Base-by-base conservation (phyloP, 2,329 filamentous ascomycete species). In the Kalaharituber pfeilii region DNA sequence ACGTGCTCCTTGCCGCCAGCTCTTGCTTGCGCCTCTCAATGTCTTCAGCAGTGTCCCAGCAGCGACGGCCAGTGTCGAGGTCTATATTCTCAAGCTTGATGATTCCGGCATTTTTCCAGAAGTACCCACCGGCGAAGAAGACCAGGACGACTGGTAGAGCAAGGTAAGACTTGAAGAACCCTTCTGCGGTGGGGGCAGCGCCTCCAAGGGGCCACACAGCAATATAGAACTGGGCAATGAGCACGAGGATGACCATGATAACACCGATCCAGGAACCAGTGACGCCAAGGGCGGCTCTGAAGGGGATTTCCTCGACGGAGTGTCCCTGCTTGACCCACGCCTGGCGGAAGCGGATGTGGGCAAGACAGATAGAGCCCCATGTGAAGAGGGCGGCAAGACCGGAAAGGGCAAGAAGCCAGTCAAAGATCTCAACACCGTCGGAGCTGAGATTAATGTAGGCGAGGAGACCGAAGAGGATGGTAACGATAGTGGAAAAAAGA, bases 201-300 rank as follows among this genome's bases (percentile, higher is more conserved):
- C 59, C 60, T 24, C 72, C 76, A 49, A 89, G 75, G 3, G 88
- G 87, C 66, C 81, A 87, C 3, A 84, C 80, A 26, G 84, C 86
- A 50, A 84, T 81, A 84, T 86, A 95, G 71, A 94, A 89, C 67
- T 95, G 87, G 1, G 85, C 85, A 47, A 83, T 66, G 27, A 95
- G 74, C 26, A 94, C 80, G 33, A 89, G 69, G 20, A 75, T 55
- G 69, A 94, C 94, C 66, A 94, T 78, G 50, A 63, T 51, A 8
- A 84, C 69, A 20, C 81, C 80, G 13, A 82, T 36, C 66, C 71
- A 83, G 0, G 79, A 82, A 20, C 81, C 81, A 1, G 66, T 69
- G 6, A 82, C 70, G 54, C 81, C 81, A 49, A 75, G 72, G 50
- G 73, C 68, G 18, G 79, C 77, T 36, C 68, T 67, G 70, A 80